Percentiles rank a stretch among this genome's conserved stretches.
These are phyloP conservation scores for Cylindrotheca closterium DNA, from an alignment of 108 stramenopile genomes.

Conservation along the genomic window DNA sequence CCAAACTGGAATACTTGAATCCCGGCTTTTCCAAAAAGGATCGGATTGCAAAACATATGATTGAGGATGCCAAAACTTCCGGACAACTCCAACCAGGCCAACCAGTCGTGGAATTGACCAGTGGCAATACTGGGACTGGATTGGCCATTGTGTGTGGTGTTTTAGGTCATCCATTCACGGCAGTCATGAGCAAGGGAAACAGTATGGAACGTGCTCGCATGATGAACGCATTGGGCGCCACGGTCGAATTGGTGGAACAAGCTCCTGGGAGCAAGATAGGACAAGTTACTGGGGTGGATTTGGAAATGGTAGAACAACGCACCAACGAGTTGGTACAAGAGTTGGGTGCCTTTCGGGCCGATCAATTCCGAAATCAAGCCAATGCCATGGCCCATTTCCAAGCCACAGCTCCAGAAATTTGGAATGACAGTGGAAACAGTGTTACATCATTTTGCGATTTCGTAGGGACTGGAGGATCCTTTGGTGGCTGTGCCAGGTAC, in stretches of 20 bases:
- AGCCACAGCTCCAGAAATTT: slow-evolving; percentile 30
- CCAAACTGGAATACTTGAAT: slow-evolving; percentile 83
- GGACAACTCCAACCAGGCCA: slow-evolving; percentile 58
- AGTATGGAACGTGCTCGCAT: slow-evolving; percentile 68
- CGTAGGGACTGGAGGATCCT: slow-evolving; percentile 41
- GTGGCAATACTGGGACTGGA: slow-evolving; percentile 37
- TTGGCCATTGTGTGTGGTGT: slow-evolving; percentile 20
- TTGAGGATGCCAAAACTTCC: slow-evolving; percentile 70
- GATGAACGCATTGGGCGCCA: slow-evolving; percentile 72
- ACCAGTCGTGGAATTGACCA: slow-evolving; percentile 31
- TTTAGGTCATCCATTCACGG: slow-evolving; percentile 47
- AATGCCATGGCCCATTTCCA: slow-evolving; percentile 21
- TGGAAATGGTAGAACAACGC: slow-evolving; percentile 28
- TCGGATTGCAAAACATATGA: slow-evolving; percentile 68
- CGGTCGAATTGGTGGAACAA: slow-evolving; percentile 28
- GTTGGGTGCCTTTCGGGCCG: slow-evolving; percentile 22
- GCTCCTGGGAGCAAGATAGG: slow-evolving; percentile 9
- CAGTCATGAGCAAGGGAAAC: slow-evolving; percentile 72
- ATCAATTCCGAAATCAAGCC: slow-evolving; percentile 24
- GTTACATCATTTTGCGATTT: slow-evolving; percentile 35
- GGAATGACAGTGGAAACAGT: slow-evolving; percentile 14
- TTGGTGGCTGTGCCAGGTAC: slow-evolving; percentile 21
- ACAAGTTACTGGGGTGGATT: slow-evolving; percentile 28
- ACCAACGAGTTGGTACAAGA: slow-evolving; percentile 15
- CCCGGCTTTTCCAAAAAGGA: slow-evolving; percentile 90